Base-by-base conservation (phyloP, 2,329 filamentous ascomycete species). In the Sarocladium kiliense region DNA sequence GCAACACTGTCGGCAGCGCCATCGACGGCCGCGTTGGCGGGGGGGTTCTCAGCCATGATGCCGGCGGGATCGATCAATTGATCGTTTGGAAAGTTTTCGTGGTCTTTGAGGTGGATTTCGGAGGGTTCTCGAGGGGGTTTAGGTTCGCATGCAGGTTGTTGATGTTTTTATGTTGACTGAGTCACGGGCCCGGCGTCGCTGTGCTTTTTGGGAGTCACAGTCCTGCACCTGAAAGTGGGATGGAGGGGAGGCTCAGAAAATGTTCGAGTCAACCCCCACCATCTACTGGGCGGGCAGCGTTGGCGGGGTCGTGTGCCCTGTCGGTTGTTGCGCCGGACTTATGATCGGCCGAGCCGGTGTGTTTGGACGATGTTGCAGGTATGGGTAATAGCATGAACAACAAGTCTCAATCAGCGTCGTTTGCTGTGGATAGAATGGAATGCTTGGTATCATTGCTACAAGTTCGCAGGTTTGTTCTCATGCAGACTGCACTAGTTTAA, bases 1-100 rank as follows among this genome's bases (percentile, higher is more conserved):
- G 81, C 81, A 62, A 86, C 72, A 64, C 74, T 73, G 62, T 80
- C 81, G 60, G 85, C 68, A 64, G 74, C 72, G 61, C 23, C 54
- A 25, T 81, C 79, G 60, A 75, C 75, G 54, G 75, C 74, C 57
- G 68, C 64, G 53, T 57, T 51, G 56, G 66, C 54, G 50, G 65
- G 58, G 49, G 63, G 63, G 30, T 66, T 65, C 59, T 72, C 68
- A 39, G 68, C 61, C 70, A 71, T 71, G 54, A 34, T 59, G 50
- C 27, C 53, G 30, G 30, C 30, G n/a, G 26, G 3, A 27, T 34
- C 19, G 27, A 34, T 51, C 47, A 51, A 51, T 51, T 51, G 47
- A 7, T 9, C 12, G 21, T 51, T 12, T 34, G 5, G 4, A 21
- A 27, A 36, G 9, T 36, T 12, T 51, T 36, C 27, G 16, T 19